Conservation (phyloP, 129 eudicot species). For the Sambucus nigra region DNA sequence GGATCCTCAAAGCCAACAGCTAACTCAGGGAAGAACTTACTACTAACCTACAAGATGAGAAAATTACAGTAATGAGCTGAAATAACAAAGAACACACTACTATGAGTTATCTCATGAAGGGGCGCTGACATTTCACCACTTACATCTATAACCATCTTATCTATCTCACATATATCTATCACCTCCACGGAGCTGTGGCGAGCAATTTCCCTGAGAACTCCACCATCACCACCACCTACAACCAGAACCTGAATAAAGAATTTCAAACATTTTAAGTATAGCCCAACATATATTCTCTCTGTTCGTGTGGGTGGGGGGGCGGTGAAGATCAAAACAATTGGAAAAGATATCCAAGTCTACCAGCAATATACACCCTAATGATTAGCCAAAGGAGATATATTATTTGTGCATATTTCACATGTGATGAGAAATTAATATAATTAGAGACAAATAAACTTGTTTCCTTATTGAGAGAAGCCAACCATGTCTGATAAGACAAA, state of each 20-base stretch:
- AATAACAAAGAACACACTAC: background rate
- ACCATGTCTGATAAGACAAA: no score
- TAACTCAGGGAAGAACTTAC: conserved; percentile 72
- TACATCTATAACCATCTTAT: conserved; percentile 96
- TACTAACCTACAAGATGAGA: conserved; percentile 52
- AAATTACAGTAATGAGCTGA: conserved; percentile 4
- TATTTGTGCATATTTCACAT: no score
- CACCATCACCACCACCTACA: conserved; percentile 99
- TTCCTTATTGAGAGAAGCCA: no score
- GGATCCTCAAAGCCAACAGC: conserved; percentile 93
- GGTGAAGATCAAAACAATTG: no score
- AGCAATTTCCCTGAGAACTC: conserved; percentile 84
- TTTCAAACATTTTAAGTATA: background rate
- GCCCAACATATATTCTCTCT: background rate
- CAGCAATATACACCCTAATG: background rate
- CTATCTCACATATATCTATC: conserved; percentile 95
- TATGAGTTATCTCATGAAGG: background rate
- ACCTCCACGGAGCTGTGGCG: conserved; percentile 80
- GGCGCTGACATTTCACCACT: conserved; percentile 17
- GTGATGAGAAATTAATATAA: no score
- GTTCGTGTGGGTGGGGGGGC: no score
- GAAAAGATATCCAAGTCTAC: background rate
- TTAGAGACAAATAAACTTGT: no score
- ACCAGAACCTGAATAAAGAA: conserved; percentile 65
- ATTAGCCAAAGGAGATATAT: background rate